phyloP scores from a whole-genome alignment of 495 filamentous ascomycete genomes.

The Neohortaea acidophila region DNA sequence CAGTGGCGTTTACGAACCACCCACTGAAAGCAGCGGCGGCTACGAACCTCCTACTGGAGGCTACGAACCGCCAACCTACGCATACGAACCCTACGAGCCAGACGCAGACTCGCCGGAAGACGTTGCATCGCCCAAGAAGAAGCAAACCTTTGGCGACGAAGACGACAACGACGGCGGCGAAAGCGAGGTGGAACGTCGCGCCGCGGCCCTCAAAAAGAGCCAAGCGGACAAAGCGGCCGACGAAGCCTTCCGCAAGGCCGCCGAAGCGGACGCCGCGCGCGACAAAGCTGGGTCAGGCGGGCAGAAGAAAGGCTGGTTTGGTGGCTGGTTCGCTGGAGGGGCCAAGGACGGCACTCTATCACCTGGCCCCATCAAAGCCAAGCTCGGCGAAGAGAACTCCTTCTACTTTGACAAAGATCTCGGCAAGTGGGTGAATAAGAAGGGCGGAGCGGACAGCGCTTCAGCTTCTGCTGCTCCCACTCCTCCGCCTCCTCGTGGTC shows the following conservation, averaged over 20 bases:
- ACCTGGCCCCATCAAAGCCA: constrained; percentile 64
- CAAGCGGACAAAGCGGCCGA: constrained; percentile 40
- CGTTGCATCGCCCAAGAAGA: constrained; percentile 33
- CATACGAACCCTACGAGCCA: constrained; percentile 35
- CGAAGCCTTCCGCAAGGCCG: constrained; percentile 67
- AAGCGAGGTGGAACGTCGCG: constrained; percentile 36
- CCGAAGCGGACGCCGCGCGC: constrained; percentile 53
- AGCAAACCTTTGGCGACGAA: constrained; percentile 49
- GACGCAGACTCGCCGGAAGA: constrained; percentile 26
- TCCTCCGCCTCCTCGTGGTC: constrained; percentile 33
- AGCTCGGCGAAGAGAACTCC: constrained; percentile 82
- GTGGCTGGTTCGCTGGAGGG: constrained; percentile 71
- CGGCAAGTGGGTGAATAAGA: constrained; percentile 98
- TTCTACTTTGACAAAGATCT: constrained; percentile 90
- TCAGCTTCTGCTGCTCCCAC: constrained; percentile 21
- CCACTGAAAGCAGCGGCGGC: too few relatives aligned
- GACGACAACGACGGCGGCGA: constrained; percentile 69
- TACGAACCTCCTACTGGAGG: constrained; percentile 35
- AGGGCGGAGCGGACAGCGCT: constrained; percentile 37
- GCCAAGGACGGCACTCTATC: constrained; percentile 48
- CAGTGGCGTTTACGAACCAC: too few relatives aligned
- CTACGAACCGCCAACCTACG: constrained; percentile 23
- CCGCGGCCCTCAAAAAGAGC: constrained; percentile 38
- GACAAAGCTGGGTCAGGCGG: constrained; percentile 11
- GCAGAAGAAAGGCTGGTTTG: constrained; percentile 16